Evolutionary conservation across 768 basidiomycete species (phyloP), one percentile per base, ranked within the genome.

Genomic region (Leccinum broughii): DNA sequence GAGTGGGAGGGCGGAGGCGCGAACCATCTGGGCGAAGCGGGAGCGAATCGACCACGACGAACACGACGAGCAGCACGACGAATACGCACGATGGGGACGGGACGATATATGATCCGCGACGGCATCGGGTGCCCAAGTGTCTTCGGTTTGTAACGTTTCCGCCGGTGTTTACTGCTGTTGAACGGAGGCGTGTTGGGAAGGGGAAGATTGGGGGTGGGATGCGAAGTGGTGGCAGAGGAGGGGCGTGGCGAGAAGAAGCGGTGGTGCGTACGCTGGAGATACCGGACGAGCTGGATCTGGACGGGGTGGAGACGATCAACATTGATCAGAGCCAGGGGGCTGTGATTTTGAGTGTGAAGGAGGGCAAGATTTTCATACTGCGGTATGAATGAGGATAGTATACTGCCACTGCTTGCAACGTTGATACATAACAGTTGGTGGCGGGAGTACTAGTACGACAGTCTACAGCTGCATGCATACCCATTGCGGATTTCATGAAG

Each of bases 251-350:
- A 49, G 80, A 78, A 52, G 71, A 76, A 77, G 83, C 63, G 68
- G 77, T 60, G 30, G 87, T 85, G 55, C 76, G 82, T 63, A 89
- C 87, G 54, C 73, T 90, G 30, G 82, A 83, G 61, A 80, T 85
- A 5, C 89, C 89, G 1, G 78, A 80, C 0, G 89, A 88, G 62
- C 72, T 90, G 59, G 83, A 90, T 66, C 70, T 90, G 61, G 81
- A 85, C 52, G 73, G 70, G 41, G 86, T 90, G 30, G 88, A 89
- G 76, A 89, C 87, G 63, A 87, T 90, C 66, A 89, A 89, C 70
- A 87, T 90, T 55, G 89, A 90, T 69, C 89, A 90, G 76, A 81
- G 80, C 41, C 89, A 90, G 68, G 89, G 88, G 1, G 85, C 87
- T 9, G 81, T 90, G 44, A 88, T 89, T 60, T 71, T 90, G 56